Evolutionary conservation across 2,329 filamentous ascomycete genomes (phyloP).

Genomic region (Epichloe uncinata): DNA sequence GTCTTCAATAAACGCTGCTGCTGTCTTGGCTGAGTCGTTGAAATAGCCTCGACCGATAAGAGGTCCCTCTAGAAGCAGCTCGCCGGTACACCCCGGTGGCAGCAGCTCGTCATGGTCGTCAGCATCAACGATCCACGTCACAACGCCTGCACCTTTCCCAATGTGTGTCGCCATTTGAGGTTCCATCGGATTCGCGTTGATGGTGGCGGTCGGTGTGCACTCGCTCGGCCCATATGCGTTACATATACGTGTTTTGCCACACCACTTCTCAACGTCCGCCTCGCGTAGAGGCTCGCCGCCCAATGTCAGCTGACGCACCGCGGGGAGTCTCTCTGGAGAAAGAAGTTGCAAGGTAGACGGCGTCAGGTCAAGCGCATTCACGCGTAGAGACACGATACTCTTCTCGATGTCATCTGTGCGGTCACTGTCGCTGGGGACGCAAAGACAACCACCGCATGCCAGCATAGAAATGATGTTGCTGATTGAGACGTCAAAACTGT

Average conservation of each 20-base stretch:
- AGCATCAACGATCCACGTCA: constrained; percentile 14
- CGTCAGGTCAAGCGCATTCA: not conserved
- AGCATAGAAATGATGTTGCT: not conserved
- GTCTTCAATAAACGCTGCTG: constrained; percentile 14
- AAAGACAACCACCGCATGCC: not conserved
- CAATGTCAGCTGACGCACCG: not conserved
- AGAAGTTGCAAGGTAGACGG: not conserved
- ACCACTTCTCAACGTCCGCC: not conserved
- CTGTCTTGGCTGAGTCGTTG: constrained; percentile 21
- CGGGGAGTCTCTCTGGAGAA: not conserved
- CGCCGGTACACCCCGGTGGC: constrained; percentile 15
- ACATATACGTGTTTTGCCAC: not conserved
- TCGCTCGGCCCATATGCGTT: not conserved
- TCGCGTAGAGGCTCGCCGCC: not conserved
- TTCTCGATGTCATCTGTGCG: not conserved
- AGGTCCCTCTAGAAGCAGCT: constrained; percentile 28
- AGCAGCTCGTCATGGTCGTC: constrained; percentile 8
- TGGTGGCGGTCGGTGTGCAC: not conserved
- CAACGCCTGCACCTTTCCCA: constrained; percentile 4
- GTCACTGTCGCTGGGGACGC: not conserved
- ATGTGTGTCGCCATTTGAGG: not conserved
- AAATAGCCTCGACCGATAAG: constrained; percentile 37
- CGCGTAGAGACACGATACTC: not conserved
- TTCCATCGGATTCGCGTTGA: not conserved
- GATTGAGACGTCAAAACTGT: constrained; percentile 2